Base-by-base conservation (phyloP, 208 protist species). In the Entamoeba moshkovskii region DNA sequence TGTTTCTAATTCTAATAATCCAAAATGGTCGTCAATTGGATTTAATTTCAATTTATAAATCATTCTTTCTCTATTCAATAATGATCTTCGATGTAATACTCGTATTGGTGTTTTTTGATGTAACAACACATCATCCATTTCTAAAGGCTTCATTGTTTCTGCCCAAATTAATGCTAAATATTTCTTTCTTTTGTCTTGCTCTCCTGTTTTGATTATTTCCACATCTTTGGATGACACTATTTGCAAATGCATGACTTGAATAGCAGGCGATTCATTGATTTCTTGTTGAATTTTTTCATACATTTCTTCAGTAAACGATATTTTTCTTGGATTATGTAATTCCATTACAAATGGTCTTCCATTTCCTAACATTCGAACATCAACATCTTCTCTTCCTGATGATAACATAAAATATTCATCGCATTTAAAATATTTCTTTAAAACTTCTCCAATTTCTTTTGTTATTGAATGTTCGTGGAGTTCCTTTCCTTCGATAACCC, bases 361-460 rank as follows among this genome's bases (percentile, higher is more conserved):
- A 45, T 95, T 96, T 85, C 97, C 97, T 15, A 98, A 96, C 98
- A 98, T 98, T 66, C 98, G 96, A 91, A 98, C 98, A 95, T 98
- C 97, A 92, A 98, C 96, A 94, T 98, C 98, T 95, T 98, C 97
- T 91, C 98, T 96, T 18, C 98, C 98, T 25, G 52, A 66, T 66
- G 52, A 5, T n/a, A 48, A 15, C 46, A 48, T 48, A 48, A 48
- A 48, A 48, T 48, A 48, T 48, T 48, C 46, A 48, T 48, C 46
- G 11, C 46, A 48, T 48, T 48, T 11, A 48, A 48, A 48, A 48
- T 48, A 48, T 48, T 48, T 48, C 46, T 48, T 48, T 48, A 48
- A 48, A 15, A 48, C 46, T 11, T 48, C 46, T 48, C 46, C 46
- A 15, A 48, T 48, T 48, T 48, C 46, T 48, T 48, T 48, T 48